Percentiles rank a stretch among this genome's conserved stretches.
Evolutionary conservation across 805 yeast species (phyloP).

Genomic region (Candida germanica): DNA sequence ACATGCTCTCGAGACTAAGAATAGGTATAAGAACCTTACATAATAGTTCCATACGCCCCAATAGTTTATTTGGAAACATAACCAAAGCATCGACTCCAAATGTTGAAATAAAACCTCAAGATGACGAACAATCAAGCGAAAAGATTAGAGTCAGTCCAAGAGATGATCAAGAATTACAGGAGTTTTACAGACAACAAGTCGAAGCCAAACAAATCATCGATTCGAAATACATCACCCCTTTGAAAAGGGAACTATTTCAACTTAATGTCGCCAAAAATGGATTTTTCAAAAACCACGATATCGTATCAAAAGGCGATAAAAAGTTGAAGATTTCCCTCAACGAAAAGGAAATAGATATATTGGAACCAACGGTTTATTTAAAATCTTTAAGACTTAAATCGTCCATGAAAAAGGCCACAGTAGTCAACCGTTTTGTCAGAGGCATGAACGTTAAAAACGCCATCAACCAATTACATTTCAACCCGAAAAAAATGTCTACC

Average conservation of each 20-base stretch:
- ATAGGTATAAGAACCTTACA: conserved; percentile 5
- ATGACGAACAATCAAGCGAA: conserved; percentile 9
- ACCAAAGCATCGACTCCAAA: conserved; percentile 8
- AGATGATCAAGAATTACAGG: conserved; percentile 42
- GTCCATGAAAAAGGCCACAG: conserved; percentile 84
- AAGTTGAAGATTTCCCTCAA: conserved; percentile 56
- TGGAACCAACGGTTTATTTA: conserved; percentile 86
- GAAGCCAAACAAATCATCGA: conserved; percentile 40
- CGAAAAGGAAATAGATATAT: conserved; percentile 63
- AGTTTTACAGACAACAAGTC: conserved; percentile 47
- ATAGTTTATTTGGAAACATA: conserved; percentile 14
- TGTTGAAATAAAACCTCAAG: conserved; percentile 5
- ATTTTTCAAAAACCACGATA: conserved; percentile 63
- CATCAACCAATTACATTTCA: conserved; percentile 88
- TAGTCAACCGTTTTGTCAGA: conserved; percentile 72
- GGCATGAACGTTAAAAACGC: conserved; percentile 72
- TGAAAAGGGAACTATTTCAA: conserved; percentile 64
- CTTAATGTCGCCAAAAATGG: conserved; percentile 60
- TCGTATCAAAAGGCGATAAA: conserved; percentile 43
- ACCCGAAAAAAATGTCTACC: conserved; percentile 70
- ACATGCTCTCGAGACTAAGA: conserved; percentile 2
- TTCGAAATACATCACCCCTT: conserved; percentile 65
- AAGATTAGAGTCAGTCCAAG: conserved; percentile 23
- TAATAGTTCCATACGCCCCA: conserved; percentile 1
- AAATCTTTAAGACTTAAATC: conserved; percentile 80